Base-by-base conservation (phyloP, 306 rosid genomes). In the Quercus cerris region DNA sequence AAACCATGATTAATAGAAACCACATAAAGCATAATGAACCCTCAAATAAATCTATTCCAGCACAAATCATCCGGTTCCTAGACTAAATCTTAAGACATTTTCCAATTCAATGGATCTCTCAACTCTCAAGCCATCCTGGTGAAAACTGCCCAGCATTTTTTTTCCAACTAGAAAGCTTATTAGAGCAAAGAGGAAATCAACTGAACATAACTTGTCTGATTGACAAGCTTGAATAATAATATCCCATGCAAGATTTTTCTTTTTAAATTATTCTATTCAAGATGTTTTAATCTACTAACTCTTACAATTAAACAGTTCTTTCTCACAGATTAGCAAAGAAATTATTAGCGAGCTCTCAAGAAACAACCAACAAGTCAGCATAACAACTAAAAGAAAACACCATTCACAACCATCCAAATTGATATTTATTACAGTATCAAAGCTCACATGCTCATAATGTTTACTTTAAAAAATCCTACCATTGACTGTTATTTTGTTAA, bases 371-470 rank as follows among this genome's bases (percentile, higher is more conserved):
- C 5, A 30, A 64, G 70, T 64, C 44, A 64, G 70, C 70, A 30
- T 28, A 11, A 38, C 18, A 59, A 64, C 38, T 30, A 64, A 63
- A 63, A 2, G 31, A 56, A 73, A 27, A 74, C 61, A 81, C 41
- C 41, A 15, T 63, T 64, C 41, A 77, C 69, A 79, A 27, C 71
- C 66, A 76, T 71, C 64, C 41, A 81, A 27, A 73, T 17, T 68
- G 38, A 75, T 58, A 75, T 31, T 19, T 35, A 41, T 30, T 35
- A 41, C 79, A 82, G 22, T 1, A 71, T 15, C 31, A 67, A 46
- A 80, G 54, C 61, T 66, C 59, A 46, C 5, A 7, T 14, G 52
- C n/a, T 6, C 41, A 68, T 49, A 20, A 59, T 59, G 13, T 22
- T 75, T 56, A 75, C 62, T 68, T 46, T 31, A 73, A 38, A 56